Evolutionary conservation across 2,329 filamentous ascomycete species (phyloP), one percentile per base, ranked within the genome.

Genomic region (Cladosporium sp.): DNA sequence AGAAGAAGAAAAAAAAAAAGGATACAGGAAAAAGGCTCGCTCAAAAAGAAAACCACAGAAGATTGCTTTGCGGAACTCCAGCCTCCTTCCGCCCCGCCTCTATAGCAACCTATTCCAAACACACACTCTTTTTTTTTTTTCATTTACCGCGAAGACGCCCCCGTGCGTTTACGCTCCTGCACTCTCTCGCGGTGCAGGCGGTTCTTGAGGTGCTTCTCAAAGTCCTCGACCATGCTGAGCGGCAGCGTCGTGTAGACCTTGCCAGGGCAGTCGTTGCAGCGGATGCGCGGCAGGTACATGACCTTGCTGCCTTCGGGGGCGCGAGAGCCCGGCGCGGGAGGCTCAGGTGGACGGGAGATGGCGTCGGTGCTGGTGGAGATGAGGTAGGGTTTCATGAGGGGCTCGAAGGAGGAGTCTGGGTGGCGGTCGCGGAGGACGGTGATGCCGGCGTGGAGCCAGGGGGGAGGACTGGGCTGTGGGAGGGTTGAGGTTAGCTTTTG

Each of bases 221-320:
- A 99, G 75, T 97, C 96, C 55, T 89, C 89, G 5, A 94, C 91
- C 2, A 92, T 93, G 76, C 86, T 90, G 28, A 90, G 92, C 0
- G 93, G 92, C 0, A 93, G 91, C 0, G 93, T 92, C 0, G 93
- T 97, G 78, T 99, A 99, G 12, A 97, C 82, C 78, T 97, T 98
- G 33, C 92, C 92, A 0, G 92, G 92, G 76, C 95, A 98, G 77
- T 99, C 95, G 56, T 90, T 87, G 77, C 95, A 99, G 66, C 92
- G 86, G 69, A 99, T 97, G 60, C 95, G 86, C 10, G 95, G 95
- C 59, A 97, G 83, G 79, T 90, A 98, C 79, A 91, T 91, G 71
- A 90, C 92, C 73, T 90, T 91, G 67, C 92, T 82, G 68, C 90
- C 86, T 67, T 84, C 82, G 63, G 85, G 89, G 10, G 85, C 80